phyloP scores from a whole-genome alignment of 202 grass and related monocot species.

The Sporobolus alterniflorus region DNA sequence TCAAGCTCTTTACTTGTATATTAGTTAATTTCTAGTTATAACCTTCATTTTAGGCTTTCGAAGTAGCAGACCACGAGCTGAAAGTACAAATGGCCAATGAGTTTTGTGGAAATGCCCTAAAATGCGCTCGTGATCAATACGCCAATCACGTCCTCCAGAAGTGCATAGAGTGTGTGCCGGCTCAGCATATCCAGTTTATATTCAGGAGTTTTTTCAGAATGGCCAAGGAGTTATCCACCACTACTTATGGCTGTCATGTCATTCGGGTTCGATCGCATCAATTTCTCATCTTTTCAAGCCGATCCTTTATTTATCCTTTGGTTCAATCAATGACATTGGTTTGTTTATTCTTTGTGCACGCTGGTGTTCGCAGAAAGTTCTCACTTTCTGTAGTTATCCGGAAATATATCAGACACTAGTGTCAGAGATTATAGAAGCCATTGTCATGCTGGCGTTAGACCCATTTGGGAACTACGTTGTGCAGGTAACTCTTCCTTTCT shows the following conservation, averaged over 20 bases:
- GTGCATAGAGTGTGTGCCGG: background rate
- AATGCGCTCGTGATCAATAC: slow-evolving; percentile 55
- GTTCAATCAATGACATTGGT: background rate
- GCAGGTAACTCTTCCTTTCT: background rate
- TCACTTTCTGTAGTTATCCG: background rate
- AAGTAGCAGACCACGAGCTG: slow-evolving; percentile 43
- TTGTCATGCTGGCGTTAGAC: background rate
- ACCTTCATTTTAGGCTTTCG: slow-evolving; percentile 53
- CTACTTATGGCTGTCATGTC: slow-evolving; percentile 55
- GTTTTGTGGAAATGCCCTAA: slow-evolving; percentile 40
- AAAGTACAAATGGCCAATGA: slow-evolving; percentile 58
- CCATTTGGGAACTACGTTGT: background rate
- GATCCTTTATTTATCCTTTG: background rate
- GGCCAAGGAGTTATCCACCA: slow-evolving; percentile 37
- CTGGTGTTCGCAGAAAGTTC: background rate
- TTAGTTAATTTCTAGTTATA: too few species aligned
- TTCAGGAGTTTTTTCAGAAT: slow-evolving; percentile 38
- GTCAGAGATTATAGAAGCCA: background rate
- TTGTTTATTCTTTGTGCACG: background rate
- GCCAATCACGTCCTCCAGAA: slow-evolving; percentile 28
- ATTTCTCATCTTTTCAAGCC: background rate
- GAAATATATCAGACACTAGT: background rate
- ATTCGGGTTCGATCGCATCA: slow-evolving; percentile 52
- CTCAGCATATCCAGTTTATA: slow-evolving; percentile 46
- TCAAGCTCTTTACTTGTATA: too few species aligned